Base-by-base conservation (phyloP, 2,329 filamentous ascomycete genomes). In the Ophiostoma sp. region DNA sequence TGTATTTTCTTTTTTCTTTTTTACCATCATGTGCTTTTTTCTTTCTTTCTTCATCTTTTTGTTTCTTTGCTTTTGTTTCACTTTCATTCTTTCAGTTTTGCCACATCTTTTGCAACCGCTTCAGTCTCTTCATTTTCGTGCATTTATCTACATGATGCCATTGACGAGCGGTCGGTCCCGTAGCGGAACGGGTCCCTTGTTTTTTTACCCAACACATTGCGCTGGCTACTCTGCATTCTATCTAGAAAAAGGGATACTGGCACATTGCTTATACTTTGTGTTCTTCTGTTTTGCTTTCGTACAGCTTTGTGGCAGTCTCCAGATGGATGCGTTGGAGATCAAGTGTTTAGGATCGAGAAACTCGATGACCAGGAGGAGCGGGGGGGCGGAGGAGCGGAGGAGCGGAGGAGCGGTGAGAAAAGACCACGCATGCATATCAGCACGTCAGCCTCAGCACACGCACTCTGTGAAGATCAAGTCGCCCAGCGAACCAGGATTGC, bases 391-490 rank as follows among this genome's bases (percentile, higher is more conserved):
- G n/a, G n/a, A n/a, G n/a, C n/a, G 27, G 27, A 31, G 27, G 27
- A 31, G 27, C 27, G 27, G 54, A 44, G 17, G 27, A 36, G 27
- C 23, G n/a, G n/a, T 44, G 41, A 67, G 64, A 35, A 65, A 6
- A 44, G 27, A 35, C 36, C 33, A 23, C 67, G 52, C 60, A 39
- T 54, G 27, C 33, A 66, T 67, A 67, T 41, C 67, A 33, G 44
- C 44, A 27, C 67, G 35, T 27, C 57, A 62, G 27, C 57, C 17
- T 17, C 27, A 33, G 52, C 23, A 8, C 52, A 57, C 52, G 48
- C 39, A 20, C 27, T 31, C 27, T 31, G 27, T 31, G 27, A 10
- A 39, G 13, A 39, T 13, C 36, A 39, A 31, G 27, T 31, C 27
- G 27, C 27, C 27, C 27, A 31, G 27, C 27, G 27, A 3, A 31